Base-by-base conservation (phyloP, 257 asterid genomes). In the Penstemon barbatus region DNA sequence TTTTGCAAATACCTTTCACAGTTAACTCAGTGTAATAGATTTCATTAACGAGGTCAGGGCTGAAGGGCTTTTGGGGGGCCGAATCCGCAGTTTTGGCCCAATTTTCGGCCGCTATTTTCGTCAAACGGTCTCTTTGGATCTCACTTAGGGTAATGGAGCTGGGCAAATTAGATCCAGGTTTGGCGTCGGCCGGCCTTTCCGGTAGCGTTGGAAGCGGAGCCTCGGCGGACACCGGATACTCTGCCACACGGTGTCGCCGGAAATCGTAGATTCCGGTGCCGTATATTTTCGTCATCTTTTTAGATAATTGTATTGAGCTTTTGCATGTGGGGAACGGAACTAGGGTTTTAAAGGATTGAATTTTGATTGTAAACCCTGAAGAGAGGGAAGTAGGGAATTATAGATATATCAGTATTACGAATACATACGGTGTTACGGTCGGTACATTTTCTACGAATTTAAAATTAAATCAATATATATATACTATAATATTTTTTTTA, bases 211-310 rank as follows among this genome's bases (percentile, higher is more conserved):
- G 33, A 25, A 25, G 77, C 62, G 50, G 69, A 48, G 71, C 80
- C 13, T 77, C 98, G 49, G 50, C 58, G 33, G 69, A 54, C 61
- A 81, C 84, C 12, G 97, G 96, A 63, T 93, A 93, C 85, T 93
- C 99, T 33, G 99, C 99, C 43, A 93, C 99, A 49, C 96, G 80
- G 80, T 87, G 96, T 33, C 97, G 88, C 81, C 89, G 85, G 90
- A 88, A 93, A 75, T 90, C 97, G 71, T 81, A 93, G 64, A 80
- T 66, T 66, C 99, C 97, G n/a, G 91, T 86, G 11, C 99, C 97
- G 62, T 87, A 84, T 4, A 89, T 82, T 68, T 74, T 89, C 11
- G 92, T 79, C 96, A 90, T 90, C 25, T 48, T 65, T 52, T 8
- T 11, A 5, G 39, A 36, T 1, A 40, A 65, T 52, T 5, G 56